A percentile compares a stretch with the other conserved stretches of the same genome.
phyloP scores from a whole-genome alignment of 1,139 yeast genomes.

The Yamadazyma siamensis region DNA sequence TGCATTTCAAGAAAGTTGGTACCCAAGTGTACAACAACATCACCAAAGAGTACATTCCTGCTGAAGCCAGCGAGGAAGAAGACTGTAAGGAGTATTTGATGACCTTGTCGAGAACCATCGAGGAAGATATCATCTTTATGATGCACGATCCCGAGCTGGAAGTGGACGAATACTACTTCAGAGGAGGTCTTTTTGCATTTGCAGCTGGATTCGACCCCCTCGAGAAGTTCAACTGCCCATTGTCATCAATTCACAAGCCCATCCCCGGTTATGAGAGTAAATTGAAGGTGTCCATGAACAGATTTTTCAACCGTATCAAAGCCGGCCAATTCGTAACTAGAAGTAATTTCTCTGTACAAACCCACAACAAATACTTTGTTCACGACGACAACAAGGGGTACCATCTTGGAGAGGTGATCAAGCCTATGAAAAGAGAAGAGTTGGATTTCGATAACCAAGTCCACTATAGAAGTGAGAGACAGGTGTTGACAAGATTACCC shows the following conservation, averaged over 20 bases:
- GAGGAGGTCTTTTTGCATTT: constrained; percentile 65
- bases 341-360: constrained; percentile 61
- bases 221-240: constrained; percentile 50
- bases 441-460: constrained; percentile 54
- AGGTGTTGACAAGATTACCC: constrained; percentile 57
- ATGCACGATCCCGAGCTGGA: constrained; percentile 46
- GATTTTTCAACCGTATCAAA: constrained; percentile 48
- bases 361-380: constrained; percentile 49
- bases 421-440: constrained; percentile 27
- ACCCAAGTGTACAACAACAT: constrained; percentile 39
- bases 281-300: constrained; percentile 59
- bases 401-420: constrained; percentile 21
- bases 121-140: constrained; percentile 66
- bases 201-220: constrained; percentile 75
- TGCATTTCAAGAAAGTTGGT: constrained; percentile 39
- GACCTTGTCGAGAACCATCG: constrained; percentile 47
- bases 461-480: constrained; percentile 61
- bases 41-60: constrained; percentile 37
- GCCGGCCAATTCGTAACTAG: constrained; percentile 56
- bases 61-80: constrained; percentile 15
- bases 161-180: constrained; percentile 56
- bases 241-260: constrained; percentile 57
- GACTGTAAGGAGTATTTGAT: constrained; percentile 35
- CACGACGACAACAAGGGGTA: constrained; percentile 52
- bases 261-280: constrained; percentile 59